A percentile compares a stretch with the other conserved stretches of the same genome.
Conservation (phyloP, 441 rosid genomes). For the Adansonia madagascariensis region DNA sequence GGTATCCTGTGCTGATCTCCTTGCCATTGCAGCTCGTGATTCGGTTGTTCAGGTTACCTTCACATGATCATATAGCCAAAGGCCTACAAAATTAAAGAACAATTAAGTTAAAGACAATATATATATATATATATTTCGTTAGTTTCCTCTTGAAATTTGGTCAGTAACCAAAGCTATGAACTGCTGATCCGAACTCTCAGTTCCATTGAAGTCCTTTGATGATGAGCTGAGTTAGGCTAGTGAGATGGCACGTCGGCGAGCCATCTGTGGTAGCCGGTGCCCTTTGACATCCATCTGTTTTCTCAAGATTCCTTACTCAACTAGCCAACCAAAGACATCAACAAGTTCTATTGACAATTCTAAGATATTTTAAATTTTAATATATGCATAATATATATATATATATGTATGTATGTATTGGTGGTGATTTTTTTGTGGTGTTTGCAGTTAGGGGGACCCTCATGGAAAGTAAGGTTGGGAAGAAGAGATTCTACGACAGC, state of each 20-base stretch:
- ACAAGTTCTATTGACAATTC: neutral
- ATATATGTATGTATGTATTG: neutral
- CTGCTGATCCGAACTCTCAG: no score
- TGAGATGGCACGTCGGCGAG: no score
- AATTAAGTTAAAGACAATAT: neutral
- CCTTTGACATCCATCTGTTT: no score
- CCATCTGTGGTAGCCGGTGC: no score
- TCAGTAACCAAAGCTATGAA: neutral
- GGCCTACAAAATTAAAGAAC: neutral
- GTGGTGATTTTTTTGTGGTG: neutral
- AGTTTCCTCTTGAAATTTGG: neutral
- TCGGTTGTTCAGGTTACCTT: conserved; percentile 39
- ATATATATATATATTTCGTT: no score
- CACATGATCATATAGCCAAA: neutral
- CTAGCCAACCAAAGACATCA: no score
- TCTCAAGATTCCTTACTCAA: no score
- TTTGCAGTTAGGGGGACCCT: conserved; percentile 44
- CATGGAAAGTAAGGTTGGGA: conserved; percentile 39
- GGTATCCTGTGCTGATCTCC: conserved; percentile 58
- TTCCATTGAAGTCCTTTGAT: no score
- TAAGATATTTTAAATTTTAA: neutral
- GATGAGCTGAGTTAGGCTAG: no score
- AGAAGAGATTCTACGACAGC: conserved; percentile 40
- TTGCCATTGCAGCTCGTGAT: conserved; percentile 47
- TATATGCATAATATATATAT: no score